Conservation (phyloP, 2,329 filamentous ascomycete species). For the Penicillium sp. region DNA sequence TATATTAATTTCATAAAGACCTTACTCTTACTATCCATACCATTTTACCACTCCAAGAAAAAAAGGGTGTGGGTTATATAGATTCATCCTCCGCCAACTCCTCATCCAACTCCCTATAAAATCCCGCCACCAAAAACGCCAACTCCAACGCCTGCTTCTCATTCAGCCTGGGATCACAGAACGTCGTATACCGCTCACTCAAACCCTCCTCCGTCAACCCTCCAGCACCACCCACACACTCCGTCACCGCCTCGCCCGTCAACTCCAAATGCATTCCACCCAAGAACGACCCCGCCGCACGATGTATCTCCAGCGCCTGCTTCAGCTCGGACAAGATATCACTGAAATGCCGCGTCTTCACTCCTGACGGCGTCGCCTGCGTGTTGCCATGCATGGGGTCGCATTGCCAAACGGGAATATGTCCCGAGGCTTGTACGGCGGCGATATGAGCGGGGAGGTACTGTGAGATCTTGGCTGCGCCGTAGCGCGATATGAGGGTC, state of each 20-base stretch:
- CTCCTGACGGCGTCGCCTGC: constrained; percentile 58
- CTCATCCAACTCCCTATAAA: too few species aligned
- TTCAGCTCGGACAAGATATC: constrained; percentile 83
- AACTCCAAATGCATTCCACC: constrained; percentile 92
- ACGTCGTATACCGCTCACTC: constrained; percentile 84
- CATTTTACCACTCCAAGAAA: too few species aligned
- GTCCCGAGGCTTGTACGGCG: constrained; percentile 70
- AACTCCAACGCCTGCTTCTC: constrained; percentile 96
- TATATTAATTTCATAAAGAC: too few species aligned
- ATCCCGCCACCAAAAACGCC: constrained; percentile 83
- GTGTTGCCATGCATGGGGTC: constrained; percentile 94
- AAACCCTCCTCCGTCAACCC: constrained; percentile 80
- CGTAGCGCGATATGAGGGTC: constrained; percentile 92
- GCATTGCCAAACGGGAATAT: constrained; percentile 87
- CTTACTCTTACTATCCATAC: too few species aligned
- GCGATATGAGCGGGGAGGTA: constrained; percentile 79
- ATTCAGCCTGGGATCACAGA: constrained; percentile 89
- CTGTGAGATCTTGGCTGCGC: constrained; percentile 63
- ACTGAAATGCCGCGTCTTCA: constrained; percentile 87
- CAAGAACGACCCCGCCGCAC: constrained; percentile 71
- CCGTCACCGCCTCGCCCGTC: constrained; percentile 90
- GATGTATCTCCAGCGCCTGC: constrained; percentile 75
- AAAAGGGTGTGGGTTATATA: too few species aligned
- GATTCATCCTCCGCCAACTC: too few species aligned
- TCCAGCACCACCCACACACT: constrained; percentile 85